Conservation (phyloP, 306 rosid genomes). For the Ceratonia siliqua region DNA sequence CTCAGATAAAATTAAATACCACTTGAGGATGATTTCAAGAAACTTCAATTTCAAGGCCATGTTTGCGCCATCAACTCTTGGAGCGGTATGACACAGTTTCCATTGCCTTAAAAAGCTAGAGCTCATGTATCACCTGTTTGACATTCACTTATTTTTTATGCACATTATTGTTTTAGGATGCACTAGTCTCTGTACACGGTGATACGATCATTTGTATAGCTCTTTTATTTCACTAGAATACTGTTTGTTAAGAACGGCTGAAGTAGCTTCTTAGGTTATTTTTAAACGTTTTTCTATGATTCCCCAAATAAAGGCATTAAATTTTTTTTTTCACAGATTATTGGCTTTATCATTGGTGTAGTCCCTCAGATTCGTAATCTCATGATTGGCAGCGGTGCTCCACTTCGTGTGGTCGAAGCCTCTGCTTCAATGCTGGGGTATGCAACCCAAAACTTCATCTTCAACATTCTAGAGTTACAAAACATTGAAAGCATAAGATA, state of each 20-base stretch:
- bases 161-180: too few species aligned
- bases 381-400: conserved; percentile 62
- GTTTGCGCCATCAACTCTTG: conserved; percentile 79
- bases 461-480: not conserved
- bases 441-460: conserved; percentile 20
- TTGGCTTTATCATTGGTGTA: conserved; percentile 67
- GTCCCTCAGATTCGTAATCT: conserved; percentile 53
- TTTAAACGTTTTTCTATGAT: not conserved
- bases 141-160: too few species aligned
- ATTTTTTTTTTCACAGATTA: conserved; percentile 39
- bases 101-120: not conserved
- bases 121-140: conserved; percentile 20
- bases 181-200: not conserved
- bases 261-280: not conserved
- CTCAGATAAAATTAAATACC: conserved; percentile 35
- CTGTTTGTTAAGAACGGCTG: not conserved
- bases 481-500: not conserved
- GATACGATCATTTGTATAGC: not conserved
- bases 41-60: conserved; percentile 63
- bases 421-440: conserved; percentile 76
- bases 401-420: conserved; percentile 69
- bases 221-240: not conserved
- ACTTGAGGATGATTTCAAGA: conserved; percentile 25
- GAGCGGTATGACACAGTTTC: conserved; percentile 59
- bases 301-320: not conserved